phyloP scores from a whole-genome alignment of 305 asterid species.

The Stenogyne calaminthoides region DNA sequence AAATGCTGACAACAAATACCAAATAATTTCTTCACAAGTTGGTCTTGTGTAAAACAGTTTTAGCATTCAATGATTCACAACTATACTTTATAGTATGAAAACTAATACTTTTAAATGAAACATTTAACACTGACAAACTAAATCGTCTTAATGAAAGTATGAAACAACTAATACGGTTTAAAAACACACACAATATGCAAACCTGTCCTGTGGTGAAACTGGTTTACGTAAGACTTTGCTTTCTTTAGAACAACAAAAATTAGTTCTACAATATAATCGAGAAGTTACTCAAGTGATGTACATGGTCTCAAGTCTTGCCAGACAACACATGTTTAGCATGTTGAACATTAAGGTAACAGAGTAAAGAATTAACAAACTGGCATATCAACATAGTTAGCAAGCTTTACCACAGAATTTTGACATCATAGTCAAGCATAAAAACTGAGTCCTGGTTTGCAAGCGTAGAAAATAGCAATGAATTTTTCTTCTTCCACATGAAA shows the following conservation, averaged over 20 bases:
- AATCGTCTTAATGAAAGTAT: no score
- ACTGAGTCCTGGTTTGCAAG: background rate
- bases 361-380: background rate
- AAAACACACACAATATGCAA: background rate
- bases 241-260: no score
- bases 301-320: background rate
- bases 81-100: background rate
- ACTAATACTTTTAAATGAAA: background rate
- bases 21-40: background rate
- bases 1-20: background rate
- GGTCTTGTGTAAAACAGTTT: background rate
- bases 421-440: background rate
- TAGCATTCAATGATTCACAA: background rate
- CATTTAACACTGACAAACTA: background rate
- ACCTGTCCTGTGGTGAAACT: background rate
- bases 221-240: background rate
- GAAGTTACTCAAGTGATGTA: background rate
- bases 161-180: background rate
- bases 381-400: background rate
- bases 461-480: background rate
- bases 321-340: background rate
- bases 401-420: background rate
- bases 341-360: background rate
- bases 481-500: background rate
- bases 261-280: background rate